Conservation (phyloP, 2,329 filamentous ascomycete genomes). For the Cadophora gregata region DNA sequence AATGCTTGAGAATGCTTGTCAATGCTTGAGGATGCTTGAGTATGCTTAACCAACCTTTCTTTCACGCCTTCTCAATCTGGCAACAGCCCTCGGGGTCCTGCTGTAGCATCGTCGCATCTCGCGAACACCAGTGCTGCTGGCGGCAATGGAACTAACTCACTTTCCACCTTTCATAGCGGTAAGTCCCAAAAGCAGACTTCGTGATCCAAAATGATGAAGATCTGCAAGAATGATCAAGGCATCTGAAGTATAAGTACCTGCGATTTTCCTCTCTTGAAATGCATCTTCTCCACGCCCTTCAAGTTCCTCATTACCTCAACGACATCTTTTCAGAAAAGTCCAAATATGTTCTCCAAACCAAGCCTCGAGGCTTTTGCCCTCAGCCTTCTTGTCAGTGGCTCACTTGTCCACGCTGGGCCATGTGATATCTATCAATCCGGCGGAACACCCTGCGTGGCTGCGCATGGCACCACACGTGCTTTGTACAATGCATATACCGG, state of each 20-base stretch:
- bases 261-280: background rate
- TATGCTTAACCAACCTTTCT: background rate
- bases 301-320: background rate
- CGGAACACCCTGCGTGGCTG: conserved; percentile 13
- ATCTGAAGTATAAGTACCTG: conserved; percentile 8
- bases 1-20: background rate
- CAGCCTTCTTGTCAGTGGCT: conserved; percentile 45
- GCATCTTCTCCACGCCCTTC: background rate
- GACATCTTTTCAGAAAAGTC: background rate
- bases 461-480: conserved; percentile 16
- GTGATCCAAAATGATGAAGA: background rate
- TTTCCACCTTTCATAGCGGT: conserved; percentile 10
- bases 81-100: background rate
- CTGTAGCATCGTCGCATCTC: background rate
- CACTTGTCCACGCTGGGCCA: conserved; percentile 51
- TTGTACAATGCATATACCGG: conserved; percentile 53
- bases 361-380: conserved; percentile 39
- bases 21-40: background rate
- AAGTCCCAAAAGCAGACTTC: background rate
- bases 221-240: background rate
- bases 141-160: background rate
- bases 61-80: background rate
- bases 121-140: background rate
- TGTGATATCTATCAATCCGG: conserved; percentile 65
- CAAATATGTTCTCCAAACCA: conserved; percentile 44